Conservation (phyloP, 768 basidiomycete species). For the Panaeolus cyanescens region DNA sequence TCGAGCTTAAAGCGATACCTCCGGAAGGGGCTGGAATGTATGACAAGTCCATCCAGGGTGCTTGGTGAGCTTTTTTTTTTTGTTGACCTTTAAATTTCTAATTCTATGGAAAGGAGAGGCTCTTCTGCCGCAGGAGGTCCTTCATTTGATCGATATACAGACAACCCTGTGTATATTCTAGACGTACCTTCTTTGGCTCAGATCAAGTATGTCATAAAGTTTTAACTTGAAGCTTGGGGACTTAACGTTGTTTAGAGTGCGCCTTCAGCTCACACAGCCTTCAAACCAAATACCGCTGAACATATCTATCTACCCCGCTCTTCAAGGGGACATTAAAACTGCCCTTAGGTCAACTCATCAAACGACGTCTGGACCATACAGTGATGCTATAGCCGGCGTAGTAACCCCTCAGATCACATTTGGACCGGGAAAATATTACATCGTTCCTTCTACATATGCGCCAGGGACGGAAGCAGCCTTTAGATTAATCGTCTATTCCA, state of each 20-base stretch:
- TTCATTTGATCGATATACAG: conserved; percentile 59
- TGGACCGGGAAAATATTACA: conserved; percentile 64
- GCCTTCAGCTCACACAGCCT: conserved; percentile 60
- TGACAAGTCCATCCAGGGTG: conserved; percentile 61
- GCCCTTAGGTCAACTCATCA: conserved; percentile 36
- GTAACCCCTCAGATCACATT: conserved; percentile 54
- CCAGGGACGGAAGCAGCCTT: conserved; percentile 59
- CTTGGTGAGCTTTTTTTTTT: conserved; percentile 56
- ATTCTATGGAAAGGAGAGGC: conserved; percentile 45
- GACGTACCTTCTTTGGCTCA: conserved; percentile 51
- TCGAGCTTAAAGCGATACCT: conserved; percentile 67
- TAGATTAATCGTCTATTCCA: conserved; percentile 62
- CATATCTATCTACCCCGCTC: conserved; percentile 54
- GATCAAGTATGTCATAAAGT: conserved; percentile 48
- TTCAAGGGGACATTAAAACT: conserved; percentile 15
- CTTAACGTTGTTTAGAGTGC: conserved; percentile 46
- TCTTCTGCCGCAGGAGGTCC: conserved; percentile 70
- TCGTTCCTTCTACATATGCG: conserved; percentile 76
- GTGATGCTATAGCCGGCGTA: conserved; percentile 74
- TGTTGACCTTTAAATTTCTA: not conserved
- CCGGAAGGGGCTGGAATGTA: conserved; percentile 96
- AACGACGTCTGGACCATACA: conserved; percentile 78
- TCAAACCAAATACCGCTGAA: conserved; percentile 54
- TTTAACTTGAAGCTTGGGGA: not conserved
- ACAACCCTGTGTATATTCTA: conserved; percentile 73